phyloP scores from a whole-genome alignment of 2,329 filamentous ascomycete genomes.

The Fusarium haematococcum region DNA sequence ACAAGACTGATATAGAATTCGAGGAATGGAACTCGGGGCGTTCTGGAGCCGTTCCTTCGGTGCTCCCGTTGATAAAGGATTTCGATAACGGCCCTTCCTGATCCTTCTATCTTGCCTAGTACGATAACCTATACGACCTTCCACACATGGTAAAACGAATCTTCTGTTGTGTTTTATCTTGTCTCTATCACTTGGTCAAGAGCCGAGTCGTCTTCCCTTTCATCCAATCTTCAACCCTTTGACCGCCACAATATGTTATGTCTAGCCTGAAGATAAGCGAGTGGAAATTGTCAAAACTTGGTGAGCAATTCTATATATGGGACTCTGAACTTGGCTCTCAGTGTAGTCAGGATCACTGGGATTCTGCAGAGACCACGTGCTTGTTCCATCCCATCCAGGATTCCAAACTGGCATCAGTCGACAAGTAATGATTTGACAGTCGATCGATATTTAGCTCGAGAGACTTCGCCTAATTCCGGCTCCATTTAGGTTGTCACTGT shows the following conservation, averaged over 20 bases:
- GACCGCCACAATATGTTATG: too few relatives aligned
- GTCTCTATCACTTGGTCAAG: not conserved
- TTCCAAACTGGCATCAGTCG: not conserved
- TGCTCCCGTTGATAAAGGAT: not conserved
- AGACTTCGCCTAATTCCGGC: not conserved
- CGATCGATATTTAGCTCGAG: not conserved
- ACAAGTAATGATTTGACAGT: not conserved
- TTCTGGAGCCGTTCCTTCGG: not conserved
- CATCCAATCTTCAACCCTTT: not conserved
- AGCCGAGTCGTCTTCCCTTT: not conserved
- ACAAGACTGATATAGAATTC: not conserved
- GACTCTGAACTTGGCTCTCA: fast-evolving
- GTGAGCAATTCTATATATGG: fast-evolving
- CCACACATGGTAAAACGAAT: not conserved
- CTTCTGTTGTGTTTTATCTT: not conserved
- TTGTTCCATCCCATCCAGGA: not conserved
- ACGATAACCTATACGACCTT: not conserved
- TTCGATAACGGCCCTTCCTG: not conserved
- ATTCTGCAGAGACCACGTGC: not conserved
- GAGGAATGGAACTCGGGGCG: not conserved
- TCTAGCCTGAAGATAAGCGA: too few relatives aligned
- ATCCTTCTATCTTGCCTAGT: not conserved
- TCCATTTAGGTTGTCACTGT: not conserved
- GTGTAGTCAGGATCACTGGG: not conserved
- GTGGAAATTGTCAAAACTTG: not conserved